Conservation (phyloP, 805 yeast species). For the Cephaloascus fragrans region DNA sequence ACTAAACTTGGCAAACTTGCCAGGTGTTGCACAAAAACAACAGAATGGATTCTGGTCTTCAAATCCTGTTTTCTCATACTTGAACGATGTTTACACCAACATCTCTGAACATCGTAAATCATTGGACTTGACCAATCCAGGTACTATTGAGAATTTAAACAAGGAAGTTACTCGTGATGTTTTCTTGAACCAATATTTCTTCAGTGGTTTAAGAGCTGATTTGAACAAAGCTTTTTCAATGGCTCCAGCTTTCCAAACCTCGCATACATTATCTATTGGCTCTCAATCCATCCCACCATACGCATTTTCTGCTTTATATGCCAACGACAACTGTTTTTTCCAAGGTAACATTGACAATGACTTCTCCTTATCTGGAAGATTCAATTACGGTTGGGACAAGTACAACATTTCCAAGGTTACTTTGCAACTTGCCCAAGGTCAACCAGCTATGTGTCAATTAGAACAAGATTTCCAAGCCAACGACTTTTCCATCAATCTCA, state of each 20-base stretch:
- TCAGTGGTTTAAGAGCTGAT: constrained; percentile 95
- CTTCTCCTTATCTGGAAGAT: constrained; percentile 74
- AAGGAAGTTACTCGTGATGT: constrained; percentile 94
- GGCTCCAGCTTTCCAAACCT: constrained; percentile 93
- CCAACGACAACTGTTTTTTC: constrained; percentile 72
- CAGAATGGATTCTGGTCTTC: constrained; percentile 63
- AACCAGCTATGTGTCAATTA: constrained; percentile 88
- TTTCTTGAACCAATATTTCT: constrained; percentile 78
- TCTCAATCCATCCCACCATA: constrained; percentile 81
- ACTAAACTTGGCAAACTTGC: constrained; percentile 45
- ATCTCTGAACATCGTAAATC: constrained; percentile 72
- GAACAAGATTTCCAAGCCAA: constrained; percentile 92
- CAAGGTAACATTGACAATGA: constrained; percentile 93
- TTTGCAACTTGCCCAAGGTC: constrained; percentile 78
- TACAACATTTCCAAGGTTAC: constrained; percentile 73
- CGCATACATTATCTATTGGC: constrained; percentile 88
- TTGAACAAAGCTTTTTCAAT: constrained; percentile 83
- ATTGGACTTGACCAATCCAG: constrained; percentile 82
- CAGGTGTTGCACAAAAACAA: constrained; percentile 44
- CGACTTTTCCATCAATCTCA: constrained; percentile 83
- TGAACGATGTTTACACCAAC: constrained; percentile 65
- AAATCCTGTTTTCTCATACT: constrained; percentile 73
- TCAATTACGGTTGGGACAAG: constrained; percentile 85
- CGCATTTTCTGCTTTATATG: constrained; percentile 84
- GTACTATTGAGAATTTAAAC: constrained; percentile 86